Percentiles rank a stretch among this genome's conserved stretches.
These are phyloP conservation scores for Amanita rimosa DNA, from an alignment of 768 basidiomycete genomes.

Conservation along the genomic window DNA sequence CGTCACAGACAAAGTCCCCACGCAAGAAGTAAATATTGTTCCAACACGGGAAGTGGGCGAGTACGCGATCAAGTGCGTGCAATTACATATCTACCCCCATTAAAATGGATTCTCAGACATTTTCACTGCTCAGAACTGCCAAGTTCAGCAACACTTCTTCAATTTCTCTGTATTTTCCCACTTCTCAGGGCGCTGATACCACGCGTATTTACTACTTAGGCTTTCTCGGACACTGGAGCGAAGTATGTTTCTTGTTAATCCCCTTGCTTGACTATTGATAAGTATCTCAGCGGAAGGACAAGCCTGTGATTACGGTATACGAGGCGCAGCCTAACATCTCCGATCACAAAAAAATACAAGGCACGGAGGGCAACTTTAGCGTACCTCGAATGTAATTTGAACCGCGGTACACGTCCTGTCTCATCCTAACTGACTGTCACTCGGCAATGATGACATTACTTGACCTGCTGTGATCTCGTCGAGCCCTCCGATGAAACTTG, in stretches of 20 bases:
- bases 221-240: conserved; percentile 72
- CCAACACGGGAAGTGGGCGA: conserved; percentile 72
- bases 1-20: conserved; percentile 43
- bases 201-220: conserved; percentile 77
- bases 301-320: conserved; percentile 79
- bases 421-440: neutral
- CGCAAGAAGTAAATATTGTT: conserved; percentile 65
- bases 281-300: conserved; percentile 48
- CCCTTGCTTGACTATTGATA: neutral
- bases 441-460: neutral
- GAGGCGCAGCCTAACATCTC: conserved; percentile 81
- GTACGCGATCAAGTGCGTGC: conserved; percentile 66
- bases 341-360: conserved; percentile 80
- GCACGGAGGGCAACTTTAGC: conserved; percentile 53
- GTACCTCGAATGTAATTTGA: conserved; percentile 24
- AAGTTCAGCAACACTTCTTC: conserved; percentile 80
- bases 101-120: neutral
- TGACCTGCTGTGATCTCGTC: neutral
- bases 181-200: conserved; percentile 68
- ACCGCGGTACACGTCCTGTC: neutral
- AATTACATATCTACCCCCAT: neutral
- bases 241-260: conserved; percentile 30
- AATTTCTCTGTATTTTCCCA: conserved; percentile 76
- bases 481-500: neutral
- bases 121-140: conserved; percentile 42